phyloP scores from a whole-genome alignment of 192 early-diverging fungal species.

The Rhizophagus clarus region DNA sequence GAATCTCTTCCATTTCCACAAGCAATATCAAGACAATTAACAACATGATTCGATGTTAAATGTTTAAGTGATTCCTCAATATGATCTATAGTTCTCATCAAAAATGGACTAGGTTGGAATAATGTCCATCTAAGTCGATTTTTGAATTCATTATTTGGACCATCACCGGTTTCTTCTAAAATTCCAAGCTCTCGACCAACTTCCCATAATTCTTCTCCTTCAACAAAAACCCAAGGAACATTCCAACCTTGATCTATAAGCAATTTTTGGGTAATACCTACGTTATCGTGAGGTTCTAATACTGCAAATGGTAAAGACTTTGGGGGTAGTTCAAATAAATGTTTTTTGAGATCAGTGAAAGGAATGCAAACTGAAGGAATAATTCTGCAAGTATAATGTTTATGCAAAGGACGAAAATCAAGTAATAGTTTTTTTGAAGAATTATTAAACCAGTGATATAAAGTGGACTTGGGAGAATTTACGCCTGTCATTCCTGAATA shows the following conservation, averaged over 20 bases:
- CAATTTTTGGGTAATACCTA: constrained; percentile 21
- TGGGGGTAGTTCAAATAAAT: constrained; percentile 43
- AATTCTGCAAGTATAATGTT: constrained; percentile 30
- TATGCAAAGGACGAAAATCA: constrained; percentile 34
- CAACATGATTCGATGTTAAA: neutral
- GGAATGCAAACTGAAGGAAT: constrained; percentile 47
- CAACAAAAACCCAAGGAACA: constrained; percentile 36
- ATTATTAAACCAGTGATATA: neutral
- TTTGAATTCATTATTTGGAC: neutral
- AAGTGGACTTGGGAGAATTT: neutral
- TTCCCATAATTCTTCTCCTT: constrained; percentile 22
- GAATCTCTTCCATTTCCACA: constrained; percentile 47
- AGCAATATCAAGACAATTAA: constrained; percentile 42
- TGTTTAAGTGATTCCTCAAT: constrained; percentile 33
- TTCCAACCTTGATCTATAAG: constrained; percentile 41
- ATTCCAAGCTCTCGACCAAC: constrained; percentile 27
- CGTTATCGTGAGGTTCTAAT: constrained; percentile 31
- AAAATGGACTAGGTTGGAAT: constrained; percentile 40
- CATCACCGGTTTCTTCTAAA: constrained; percentile 11
- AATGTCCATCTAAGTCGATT: constrained; percentile 23
- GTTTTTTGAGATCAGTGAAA: constrained; percentile 17
- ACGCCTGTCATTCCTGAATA: neutral
- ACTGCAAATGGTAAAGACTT: constrained; percentile 44
- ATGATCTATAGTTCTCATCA: constrained; percentile 29
- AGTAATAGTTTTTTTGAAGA: constrained; percentile 32